Base-by-base conservation (phyloP, 768 basidiomycete genomes). In the Leccinum incarnatum region DNA sequence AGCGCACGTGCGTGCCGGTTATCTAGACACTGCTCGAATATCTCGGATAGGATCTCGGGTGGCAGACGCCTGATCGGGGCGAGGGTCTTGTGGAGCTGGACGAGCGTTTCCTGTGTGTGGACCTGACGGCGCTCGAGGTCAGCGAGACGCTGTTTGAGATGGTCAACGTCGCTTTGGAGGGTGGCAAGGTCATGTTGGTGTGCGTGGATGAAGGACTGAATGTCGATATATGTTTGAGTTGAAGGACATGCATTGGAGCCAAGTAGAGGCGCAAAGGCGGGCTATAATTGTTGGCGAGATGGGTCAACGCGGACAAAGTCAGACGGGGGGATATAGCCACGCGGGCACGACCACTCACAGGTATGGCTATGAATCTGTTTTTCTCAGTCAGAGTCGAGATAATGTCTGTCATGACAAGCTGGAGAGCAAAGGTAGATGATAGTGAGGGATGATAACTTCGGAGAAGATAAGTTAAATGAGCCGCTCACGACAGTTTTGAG, bases 61-160 rank as follows among this genome's bases (percentile, higher is more conserved):
- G 68, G 69, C 21, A 70, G 30, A 34, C 69, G 63, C 42, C 60
- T 62, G 62, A 70, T 63, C 8, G 69, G 70, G 11, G 69, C 54
- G 4, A 65, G 54, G 15, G 52, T 56, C 6, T 57, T 55, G 9
- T 58, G 49, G 25, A 71, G 68, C 15, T 62, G 61, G 51, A 45
- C 42, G 4, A 71, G 60, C 23, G 42, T 19, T 5, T 56, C 53
- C 34, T 57, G 56, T 0, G 57, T 56, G 17, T 54, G 34, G 3
- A 34, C 46, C 6, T 61, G 61, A 15, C 51, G 49, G 17, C 34
- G 46, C 37, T 68, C 62, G 56, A 61, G 58, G 42, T 60, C 62
- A 3, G 51, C 25, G 9, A 71, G 59, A 36, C 30, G 21, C 2
- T 10, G 25, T 50, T 52, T 61, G 36, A 67, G 58, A 27, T 30